Percentiles rank a stretch among this genome's conserved stretches.
Conservation (phyloP, 345 rosid genomes). For the Melastoma malabathricum region DNA sequence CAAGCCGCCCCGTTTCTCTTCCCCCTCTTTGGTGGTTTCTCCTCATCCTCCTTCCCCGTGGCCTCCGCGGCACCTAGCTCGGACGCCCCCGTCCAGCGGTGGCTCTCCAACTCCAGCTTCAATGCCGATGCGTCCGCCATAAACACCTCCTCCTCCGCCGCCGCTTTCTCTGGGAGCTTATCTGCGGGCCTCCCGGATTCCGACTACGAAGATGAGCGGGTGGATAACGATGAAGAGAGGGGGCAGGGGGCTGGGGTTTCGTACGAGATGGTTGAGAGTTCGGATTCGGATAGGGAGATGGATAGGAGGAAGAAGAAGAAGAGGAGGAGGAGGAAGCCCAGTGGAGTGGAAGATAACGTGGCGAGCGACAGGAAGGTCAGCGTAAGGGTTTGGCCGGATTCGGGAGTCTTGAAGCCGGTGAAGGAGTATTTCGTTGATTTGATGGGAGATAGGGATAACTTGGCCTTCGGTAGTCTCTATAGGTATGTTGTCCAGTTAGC, state of each 20-base stretch:
- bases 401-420: conserved; percentile 24
- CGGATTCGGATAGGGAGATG: conserved; percentile 11
- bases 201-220: conserved; percentile 25
- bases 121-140: conserved; percentile 47
- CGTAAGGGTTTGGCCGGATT: conserved; percentile 34
- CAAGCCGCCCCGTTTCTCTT: conserved; percentile 7
- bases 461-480: conserved; percentile 73
- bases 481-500: conserved; percentile 24
- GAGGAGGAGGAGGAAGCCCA: conserved; percentile 23
- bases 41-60: conserved; percentile 32
- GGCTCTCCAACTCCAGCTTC: conserved; percentile 92
- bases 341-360: conserved; percentile 20
- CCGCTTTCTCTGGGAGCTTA: conserved; percentile 10
- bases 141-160: conserved; percentile 33
- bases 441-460: conserved; percentile 75
- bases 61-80: conserved; percentile 11
- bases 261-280: conserved; percentile 30
- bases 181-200: conserved; percentile 9
- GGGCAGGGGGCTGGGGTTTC: conserved; percentile 10
- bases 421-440: conserved; percentile 83
- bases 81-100: conserved; percentile 19
- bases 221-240: conserved; percentile 4
- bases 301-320: conserved; percentile 20
- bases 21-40: conserved; percentile 11
- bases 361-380: conserved; percentile 25